These are phyloP conservation scores for Piedraia hortae DNA, from an alignment of 2,329 filamentous ascomycete species.

Conservation along the genomic window DNA sequence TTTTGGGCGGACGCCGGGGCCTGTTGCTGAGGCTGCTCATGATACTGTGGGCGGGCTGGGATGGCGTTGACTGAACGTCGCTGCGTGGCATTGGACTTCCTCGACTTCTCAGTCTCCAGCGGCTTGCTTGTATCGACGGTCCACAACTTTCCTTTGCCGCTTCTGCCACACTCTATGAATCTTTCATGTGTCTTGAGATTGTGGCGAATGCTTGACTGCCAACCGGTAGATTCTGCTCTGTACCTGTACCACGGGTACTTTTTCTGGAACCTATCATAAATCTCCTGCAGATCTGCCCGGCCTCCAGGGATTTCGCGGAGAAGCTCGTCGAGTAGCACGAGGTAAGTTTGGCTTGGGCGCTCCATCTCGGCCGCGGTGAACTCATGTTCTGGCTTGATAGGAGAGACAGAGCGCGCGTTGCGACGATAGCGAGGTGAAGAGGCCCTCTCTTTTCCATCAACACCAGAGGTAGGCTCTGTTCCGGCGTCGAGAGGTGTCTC, in stretches of 20 bases:
- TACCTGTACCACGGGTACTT: slow-evolving; percentile 38
- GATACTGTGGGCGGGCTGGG: too few species aligned
- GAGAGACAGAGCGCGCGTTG: slow-evolving; percentile 29
- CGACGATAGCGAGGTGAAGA: slow-evolving; percentile 20
- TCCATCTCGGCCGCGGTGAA: slow-evolving; percentile 47
- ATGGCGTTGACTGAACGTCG: too few species aligned
- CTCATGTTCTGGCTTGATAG: slow-evolving; percentile 33
- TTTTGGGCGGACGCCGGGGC: too few species aligned
- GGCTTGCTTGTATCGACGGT: slow-evolving; percentile 29
- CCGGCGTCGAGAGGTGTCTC: slow-evolving; percentile 8
- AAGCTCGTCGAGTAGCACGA: slow-evolving; percentile 34
- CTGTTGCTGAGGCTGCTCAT: too few species aligned
- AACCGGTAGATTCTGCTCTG: slow-evolving; percentile 29
- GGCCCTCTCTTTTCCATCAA: slow-evolving; percentile 12
- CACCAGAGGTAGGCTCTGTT: slow-evolving; percentile 1
- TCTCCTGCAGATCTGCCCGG: slow-evolving; percentile 35
- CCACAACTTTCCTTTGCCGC: slow-evolving; percentile 36
- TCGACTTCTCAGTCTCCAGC: slow-evolving; percentile 31
- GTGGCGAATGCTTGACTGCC: slow-evolving; percentile 39
- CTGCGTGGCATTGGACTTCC: too few species aligned
- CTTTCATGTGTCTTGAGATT: slow-evolving; percentile 31
- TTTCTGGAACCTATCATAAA: slow-evolving; percentile 34
- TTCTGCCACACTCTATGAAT: slow-evolving; percentile 32
- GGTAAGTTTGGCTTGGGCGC: slow-evolving; percentile 36
- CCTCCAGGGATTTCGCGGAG: slow-evolving; percentile 27